Evolutionary conservation across 1,139 yeast genomes (phyloP).

Genomic region (Blastobotrys ciferrii): DNA sequence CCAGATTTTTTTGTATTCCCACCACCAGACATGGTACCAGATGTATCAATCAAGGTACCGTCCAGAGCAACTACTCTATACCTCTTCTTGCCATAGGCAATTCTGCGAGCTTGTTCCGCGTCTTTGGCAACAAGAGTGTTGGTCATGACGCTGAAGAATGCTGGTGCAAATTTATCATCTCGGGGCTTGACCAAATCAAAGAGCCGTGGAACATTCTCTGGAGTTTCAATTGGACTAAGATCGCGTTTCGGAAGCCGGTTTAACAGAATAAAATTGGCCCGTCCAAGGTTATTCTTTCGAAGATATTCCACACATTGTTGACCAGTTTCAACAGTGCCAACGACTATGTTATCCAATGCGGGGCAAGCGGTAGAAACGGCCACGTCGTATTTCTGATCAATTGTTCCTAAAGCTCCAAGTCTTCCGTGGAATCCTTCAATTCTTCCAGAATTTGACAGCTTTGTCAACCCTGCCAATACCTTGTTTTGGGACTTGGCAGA

Average conservation of each 20-base stretch:
- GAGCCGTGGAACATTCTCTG: conserved; percentile 73
- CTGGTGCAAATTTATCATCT: conserved; percentile 70
- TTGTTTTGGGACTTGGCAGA: conserved; percentile 66
- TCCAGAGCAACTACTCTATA: conserved; percentile 90
- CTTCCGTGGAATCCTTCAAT: conserved; percentile 85
- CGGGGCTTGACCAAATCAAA: conserved; percentile 77
- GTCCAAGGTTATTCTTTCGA: conserved; percentile 80
- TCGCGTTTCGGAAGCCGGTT: conserved; percentile 69
- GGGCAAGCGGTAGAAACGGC: conserved; percentile 97
- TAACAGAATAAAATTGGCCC: conserved; percentile 82
- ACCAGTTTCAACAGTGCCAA: conserved; percentile 90
- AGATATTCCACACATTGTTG: conserved; percentile 87
- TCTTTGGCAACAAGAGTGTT: conserved; percentile 86
- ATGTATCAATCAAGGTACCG: conserved; percentile 89
- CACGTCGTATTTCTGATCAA: conserved; percentile 83
- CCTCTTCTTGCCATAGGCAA: conserved; percentile 80
- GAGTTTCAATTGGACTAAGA: conserved; percentile 62
- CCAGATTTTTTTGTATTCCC: conserved; percentile 68
- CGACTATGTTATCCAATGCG: conserved; percentile 87
- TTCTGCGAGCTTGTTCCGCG: conserved; percentile 75
- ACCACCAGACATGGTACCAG: conserved; percentile 98
- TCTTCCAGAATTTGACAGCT: conserved; percentile 77
- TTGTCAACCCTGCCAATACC: conserved; percentile 66
- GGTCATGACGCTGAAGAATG: conserved; percentile 81
- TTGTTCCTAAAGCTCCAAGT: conserved; percentile 84